Evolutionary conservation across 768 basidiomycete genomes (phyloP).

Genomic region (Mycena metata): DNA sequence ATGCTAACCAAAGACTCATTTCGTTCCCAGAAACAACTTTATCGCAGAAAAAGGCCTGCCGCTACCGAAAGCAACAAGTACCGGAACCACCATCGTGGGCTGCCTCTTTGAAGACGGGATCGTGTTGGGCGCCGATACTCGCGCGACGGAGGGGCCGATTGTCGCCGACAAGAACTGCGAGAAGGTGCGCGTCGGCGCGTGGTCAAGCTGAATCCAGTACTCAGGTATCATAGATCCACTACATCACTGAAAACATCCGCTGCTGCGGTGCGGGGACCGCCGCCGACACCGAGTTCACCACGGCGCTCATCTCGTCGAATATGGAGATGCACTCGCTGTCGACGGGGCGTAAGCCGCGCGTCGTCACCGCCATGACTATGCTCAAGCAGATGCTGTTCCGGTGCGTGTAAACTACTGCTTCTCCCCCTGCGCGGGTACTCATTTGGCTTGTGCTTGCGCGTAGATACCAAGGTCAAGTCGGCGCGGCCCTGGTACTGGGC

Average conservation of each 20-base stretch:
- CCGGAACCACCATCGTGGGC: conserved; percentile 98
- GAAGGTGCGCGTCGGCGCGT: conserved; percentile 71
- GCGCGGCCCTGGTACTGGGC: conserved; percentile 95
- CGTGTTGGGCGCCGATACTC: conserved; percentile 95
- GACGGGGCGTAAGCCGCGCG: conserved; percentile 91
- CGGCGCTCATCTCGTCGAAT: conserved; percentile 95
- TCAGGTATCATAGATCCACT: conserved; percentile 82
- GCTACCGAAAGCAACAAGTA: conserved; percentile 88
- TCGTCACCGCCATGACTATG: conserved; percentile 95
- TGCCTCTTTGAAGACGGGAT: conserved; percentile 94
- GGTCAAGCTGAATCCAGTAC: not conserved
- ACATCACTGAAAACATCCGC: conserved; percentile 93
- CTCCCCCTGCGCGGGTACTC: too few species aligned
- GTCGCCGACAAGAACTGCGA: conserved; percentile 99
- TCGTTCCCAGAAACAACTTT: conserved; percentile 74
- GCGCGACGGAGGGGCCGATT: conserved; percentile 94
- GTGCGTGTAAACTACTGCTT: conserved; percentile 7
- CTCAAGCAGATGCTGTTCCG: conserved; percentile 38
- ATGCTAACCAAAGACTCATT: not conserved
- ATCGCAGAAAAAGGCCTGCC: conserved; percentile 77
- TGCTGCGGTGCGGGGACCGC: conserved; percentile 99
- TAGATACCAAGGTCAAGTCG: conserved; percentile 94
- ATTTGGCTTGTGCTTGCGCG: too few species aligned
- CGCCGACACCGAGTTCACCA: conserved; percentile 97
- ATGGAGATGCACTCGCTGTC: conserved; percentile 93